These are phyloP conservation scores for Backusella morwellensis DNA, from an alignment of 192 early-diverging fungal species.

Conservation along the genomic window DNA sequence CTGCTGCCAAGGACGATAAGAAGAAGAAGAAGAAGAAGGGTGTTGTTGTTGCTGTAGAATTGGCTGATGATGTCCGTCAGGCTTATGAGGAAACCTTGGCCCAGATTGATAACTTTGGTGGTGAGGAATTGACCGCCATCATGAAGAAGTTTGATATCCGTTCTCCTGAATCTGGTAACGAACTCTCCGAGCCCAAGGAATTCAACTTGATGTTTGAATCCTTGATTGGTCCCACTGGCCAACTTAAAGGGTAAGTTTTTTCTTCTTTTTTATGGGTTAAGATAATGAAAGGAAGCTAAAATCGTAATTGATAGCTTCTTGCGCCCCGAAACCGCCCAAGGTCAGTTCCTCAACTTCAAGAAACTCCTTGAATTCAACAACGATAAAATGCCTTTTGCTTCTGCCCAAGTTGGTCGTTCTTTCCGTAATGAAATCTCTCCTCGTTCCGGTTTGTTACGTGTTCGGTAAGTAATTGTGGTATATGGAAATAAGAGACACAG, in stretches of 20 bases:
- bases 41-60: slow-evolving; percentile 57
- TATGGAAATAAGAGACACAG: neutral
- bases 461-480: slow-evolving; percentile 61
- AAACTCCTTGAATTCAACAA: slow-evolving; percentile 96
- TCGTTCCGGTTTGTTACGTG: slow-evolving; percentile 89
- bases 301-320: slow-evolving; percentile 60
- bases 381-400: slow-evolving; percentile 98
- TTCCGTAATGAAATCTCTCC: slow-evolving; percentile 99
- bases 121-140: slow-evolving; percentile 80
- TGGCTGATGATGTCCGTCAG: slow-evolving; percentile 56
- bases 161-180: slow-evolving; percentile 90
- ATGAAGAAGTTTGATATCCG: slow-evolving; percentile 84
- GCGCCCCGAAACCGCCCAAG: slow-evolving; percentile 99
- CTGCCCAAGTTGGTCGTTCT: slow-evolving; percentile 94
- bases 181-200: slow-evolving; percentile 81
- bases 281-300: neutral
- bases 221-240: slow-evolving; percentile 96
- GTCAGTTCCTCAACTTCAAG: slow-evolving; percentile 99
- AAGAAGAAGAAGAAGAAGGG: slow-evolving; percentile 76
- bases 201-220: slow-evolving; percentile 99
- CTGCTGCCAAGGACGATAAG: slow-evolving; percentile 48
- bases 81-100: slow-evolving; percentile 89
- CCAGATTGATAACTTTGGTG: slow-evolving; percentile 93
- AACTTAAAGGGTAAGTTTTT: slow-evolving; percentile 72
- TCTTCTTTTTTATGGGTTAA: neutral